Evolutionary conservation across 2,329 filamentous ascomycete genomes (phyloP).

Genomic region (Verticillium klebahnii): DNA sequence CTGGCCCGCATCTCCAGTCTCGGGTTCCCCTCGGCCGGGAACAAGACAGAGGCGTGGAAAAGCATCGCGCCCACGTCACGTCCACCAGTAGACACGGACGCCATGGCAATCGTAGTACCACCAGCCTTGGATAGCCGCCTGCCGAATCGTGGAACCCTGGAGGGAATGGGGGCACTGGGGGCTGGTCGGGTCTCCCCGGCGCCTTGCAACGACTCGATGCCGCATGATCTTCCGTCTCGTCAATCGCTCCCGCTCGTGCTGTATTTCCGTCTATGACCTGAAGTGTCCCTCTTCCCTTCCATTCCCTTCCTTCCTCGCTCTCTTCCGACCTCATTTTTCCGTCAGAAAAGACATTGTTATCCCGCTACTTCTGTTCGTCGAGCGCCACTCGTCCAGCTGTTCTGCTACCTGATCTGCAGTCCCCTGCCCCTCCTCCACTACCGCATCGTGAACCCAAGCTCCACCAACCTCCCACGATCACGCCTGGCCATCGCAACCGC

Average conservation of each 20-base stretch:
- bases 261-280: not conserved
- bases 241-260: not conserved
- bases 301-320: conserved; percentile 8
- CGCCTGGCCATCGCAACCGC: not conserved
- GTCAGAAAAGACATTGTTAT: not conserved
- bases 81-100: not conserved
- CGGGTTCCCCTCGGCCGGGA: conserved; percentile 22
- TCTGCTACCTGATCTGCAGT: not conserved
- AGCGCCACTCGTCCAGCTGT: not conserved
- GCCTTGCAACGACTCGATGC: not conserved
- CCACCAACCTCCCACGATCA: not conserved
- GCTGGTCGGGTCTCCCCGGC: not conserved
- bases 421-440: not conserved
- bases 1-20: conserved; percentile 8
- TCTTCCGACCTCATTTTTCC: conserved; percentile 8
- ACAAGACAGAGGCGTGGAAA: not conserved
- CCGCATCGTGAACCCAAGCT: not conserved
- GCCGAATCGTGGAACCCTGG: conserved; percentile 11
- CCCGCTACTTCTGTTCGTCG: not conserved
- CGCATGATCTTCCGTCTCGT: not conserved
- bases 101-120: conserved; percentile 6
- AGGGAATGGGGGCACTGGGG: not conserved
- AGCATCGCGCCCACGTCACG: not conserved
- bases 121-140: conserved; percentile 11
- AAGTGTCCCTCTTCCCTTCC: not conserved